Base-by-base conservation (phyloP, 2,329 filamentous ascomycete genomes). In the Xylaria sp. region DNA sequence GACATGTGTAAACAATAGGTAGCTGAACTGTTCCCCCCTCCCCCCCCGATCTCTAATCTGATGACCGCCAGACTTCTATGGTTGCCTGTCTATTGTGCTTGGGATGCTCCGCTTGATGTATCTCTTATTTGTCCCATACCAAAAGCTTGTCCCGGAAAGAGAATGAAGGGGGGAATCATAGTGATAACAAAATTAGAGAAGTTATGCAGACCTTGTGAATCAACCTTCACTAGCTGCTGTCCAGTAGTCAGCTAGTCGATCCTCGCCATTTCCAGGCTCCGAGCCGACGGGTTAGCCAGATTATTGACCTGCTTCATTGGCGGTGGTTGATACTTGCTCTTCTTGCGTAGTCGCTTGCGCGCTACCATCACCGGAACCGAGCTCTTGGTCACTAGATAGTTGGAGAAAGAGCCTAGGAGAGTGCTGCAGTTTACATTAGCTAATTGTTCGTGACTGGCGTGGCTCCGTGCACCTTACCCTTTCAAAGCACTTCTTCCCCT, bases 321-420 rank as follows among this genome's bases (percentile, higher is more conserved):
- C 20, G 89, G 86, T 69, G 89, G 88, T 80, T 91, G 92, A 79
- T 92, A 92, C 79, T 95, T 94, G 79, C 89, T 91, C 82, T 97
- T 92, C 80, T 97, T 97, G 58, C 92, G 87, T 52, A 98, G 85
- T 67, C 93, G 91, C 84, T 97, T 98, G 68, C 96, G 87, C 8
- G 96, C 96, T 43, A 98, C 96, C 96, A 99, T 99, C 69, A 99
- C 96, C 0, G 96, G 96, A 18, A 97, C 94, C 2, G 93, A 97
- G 72, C 94, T 97, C 83, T 98, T 98, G 46, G 94, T 97, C 39
- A 99, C 94, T 8, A 99, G 86, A 78, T 99, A 99, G 79, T 98
- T 98, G 69, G 93, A 97, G 81, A 99, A 98, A 0, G 94, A 98
- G 31, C 96, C 96, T 36, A 99, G 87, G 69, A 99, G 91, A 25